These are phyloP conservation scores for Boechera divaricarpa DNA, from an alignment of 345 rosid genomes.

Conservation along the genomic window DNA sequence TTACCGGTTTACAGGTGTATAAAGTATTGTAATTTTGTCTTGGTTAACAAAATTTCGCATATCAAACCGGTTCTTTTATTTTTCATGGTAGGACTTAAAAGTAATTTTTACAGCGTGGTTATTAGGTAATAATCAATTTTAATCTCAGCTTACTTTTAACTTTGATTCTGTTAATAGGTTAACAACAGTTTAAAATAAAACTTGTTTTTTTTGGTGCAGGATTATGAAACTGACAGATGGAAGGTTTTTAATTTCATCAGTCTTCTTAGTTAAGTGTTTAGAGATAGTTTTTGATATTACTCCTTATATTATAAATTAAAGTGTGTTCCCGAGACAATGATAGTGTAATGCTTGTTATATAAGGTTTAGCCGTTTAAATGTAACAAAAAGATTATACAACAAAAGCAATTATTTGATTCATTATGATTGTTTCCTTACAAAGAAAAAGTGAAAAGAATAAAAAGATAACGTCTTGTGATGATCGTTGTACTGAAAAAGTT, in stretches of 20 bases:
- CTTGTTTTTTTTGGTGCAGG: constrained; percentile 39
- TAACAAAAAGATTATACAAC: constrained; percentile 29
- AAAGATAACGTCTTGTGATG: constrained; percentile 38
- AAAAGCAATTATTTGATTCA: constrained; percentile 29
- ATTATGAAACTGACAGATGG: constrained; percentile 48
- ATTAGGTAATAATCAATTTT: constrained; percentile 20
- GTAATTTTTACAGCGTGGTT: neutral
- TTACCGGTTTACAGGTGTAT: constrained; percentile 58
- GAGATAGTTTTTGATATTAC: constrained; percentile 43
- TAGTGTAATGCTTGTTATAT: constrained; percentile 31
- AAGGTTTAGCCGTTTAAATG: constrained; percentile 29
- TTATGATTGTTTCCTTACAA: constrained; percentile 24
- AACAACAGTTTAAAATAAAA: constrained; percentile 13
- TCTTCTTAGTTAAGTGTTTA: constrained; percentile 50
- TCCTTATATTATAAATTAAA: neutral
- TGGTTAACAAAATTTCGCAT: constrained; percentile 46
- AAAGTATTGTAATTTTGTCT: constrained; percentile 47
- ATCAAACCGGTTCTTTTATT: constrained; percentile 34
- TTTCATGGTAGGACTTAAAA: constrained; percentile 6
- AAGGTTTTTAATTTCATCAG: constrained; percentile 52
- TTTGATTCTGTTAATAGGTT: neutral
- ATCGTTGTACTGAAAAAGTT: constrained; percentile 36
- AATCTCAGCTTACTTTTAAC: neutral
- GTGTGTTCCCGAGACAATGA: constrained; percentile 41
- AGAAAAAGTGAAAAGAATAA: constrained; percentile 31